A percentile compares a stretch with the other conserved stretches of the same genome.
These are phyloP conservation scores for Gracilaria gracilis DNA, from an alignment of 23 red algal species.

Conservation along the genomic window DNA sequence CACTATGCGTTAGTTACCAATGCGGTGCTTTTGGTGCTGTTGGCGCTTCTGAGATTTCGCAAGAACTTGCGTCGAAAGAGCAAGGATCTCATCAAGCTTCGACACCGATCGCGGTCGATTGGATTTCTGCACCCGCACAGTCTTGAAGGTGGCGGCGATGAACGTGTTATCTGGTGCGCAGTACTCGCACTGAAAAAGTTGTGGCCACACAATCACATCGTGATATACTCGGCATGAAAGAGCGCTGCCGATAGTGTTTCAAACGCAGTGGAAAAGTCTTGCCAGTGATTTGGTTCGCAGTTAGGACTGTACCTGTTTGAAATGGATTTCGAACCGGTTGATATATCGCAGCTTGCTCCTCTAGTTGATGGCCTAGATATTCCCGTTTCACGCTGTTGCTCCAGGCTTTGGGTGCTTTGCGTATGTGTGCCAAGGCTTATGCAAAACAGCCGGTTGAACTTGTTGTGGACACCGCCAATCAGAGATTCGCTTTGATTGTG, in stretches of 20 bases:
- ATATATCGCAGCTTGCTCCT: conserved; percentile 31
- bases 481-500: conserved; percentile 66
- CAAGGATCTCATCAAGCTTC: conserved; percentile 33
- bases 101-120: conserved; percentile 41
- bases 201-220: conserved; percentile 37
- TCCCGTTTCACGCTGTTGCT: conserved; percentile 82
- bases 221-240: conserved; percentile 61
- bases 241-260: not conserved
- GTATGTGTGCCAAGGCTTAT: conserved; percentile 68
- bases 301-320: conserved; percentile 56
- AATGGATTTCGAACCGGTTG: conserved; percentile 25
- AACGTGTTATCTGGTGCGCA: conserved; percentile 94
- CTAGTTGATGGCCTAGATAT: conserved; percentile 69
- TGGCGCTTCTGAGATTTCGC: conserved; percentile 26
- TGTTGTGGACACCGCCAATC: conserved; percentile 88
- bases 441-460: conserved; percentile 46
- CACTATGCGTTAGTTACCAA: conserved; percentile 5
- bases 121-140: conserved; percentile 92
- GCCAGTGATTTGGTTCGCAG: conserved; percentile 31
- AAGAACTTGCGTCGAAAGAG: conserved; percentile 13
- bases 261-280: conserved; percentile 33
- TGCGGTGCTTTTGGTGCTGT: conserved; percentile 13
- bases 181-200: conserved; percentile 42
- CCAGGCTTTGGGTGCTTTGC: conserved; percentile 79
- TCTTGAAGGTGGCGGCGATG: conserved; percentile 90